A percentile compares a stretch with the other conserved stretches of the same genome.
Evolutionary conservation across 2,329 filamentous ascomycete genomes (phyloP).

Genomic region (Fusarium subtropicale): DNA sequence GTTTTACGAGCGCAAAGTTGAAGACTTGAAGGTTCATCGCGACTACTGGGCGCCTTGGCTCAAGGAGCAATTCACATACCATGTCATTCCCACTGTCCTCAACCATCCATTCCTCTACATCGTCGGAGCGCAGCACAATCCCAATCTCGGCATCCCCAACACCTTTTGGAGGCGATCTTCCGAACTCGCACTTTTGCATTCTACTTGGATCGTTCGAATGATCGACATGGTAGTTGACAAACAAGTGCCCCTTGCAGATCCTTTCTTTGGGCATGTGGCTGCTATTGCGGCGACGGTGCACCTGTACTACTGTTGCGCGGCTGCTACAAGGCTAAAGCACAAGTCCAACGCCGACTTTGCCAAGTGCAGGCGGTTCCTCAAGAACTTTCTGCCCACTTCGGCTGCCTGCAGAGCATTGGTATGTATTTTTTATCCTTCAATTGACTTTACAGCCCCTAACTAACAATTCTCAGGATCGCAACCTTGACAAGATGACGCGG

Average conservation of each 20-base stretch:
- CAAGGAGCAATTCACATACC: constrained; percentile 65
- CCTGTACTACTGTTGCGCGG: constrained; percentile 65
- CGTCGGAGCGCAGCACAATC: constrained; percentile 63
- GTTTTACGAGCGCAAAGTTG: constrained; percentile 61
- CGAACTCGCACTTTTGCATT: constrained; percentile 62
- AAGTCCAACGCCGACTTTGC: constrained; percentile 65
- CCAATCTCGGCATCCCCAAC: constrained; percentile 64
- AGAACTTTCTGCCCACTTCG: constrained; percentile 60
- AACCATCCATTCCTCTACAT: constrained; percentile 67
- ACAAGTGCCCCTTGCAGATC: constrained; percentile 61
- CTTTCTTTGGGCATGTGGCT: constrained; percentile 63
- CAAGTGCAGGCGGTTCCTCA: constrained; percentile 62
- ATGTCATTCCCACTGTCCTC: constrained; percentile 62
- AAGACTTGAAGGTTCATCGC: constrained; percentile 58
- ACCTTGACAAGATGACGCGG: constrained; percentile 60
- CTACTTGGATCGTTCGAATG: constrained; percentile 65
- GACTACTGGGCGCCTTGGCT: constrained; percentile 65
- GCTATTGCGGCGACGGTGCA: constrained; percentile 66
- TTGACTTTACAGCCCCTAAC: neutral
- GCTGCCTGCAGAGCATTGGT: constrained; percentile 60
- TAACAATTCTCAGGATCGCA: constrained; percentile 56
- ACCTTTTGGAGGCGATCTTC: constrained; percentile 66
- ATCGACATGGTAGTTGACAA: constrained; percentile 66
- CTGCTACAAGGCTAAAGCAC: constrained; percentile 60
- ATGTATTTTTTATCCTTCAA: constrained; percentile 31